Base-by-base conservation (phyloP, 2,329 filamentous ascomycete genomes). In the Penicillium sumatraense region DNA sequence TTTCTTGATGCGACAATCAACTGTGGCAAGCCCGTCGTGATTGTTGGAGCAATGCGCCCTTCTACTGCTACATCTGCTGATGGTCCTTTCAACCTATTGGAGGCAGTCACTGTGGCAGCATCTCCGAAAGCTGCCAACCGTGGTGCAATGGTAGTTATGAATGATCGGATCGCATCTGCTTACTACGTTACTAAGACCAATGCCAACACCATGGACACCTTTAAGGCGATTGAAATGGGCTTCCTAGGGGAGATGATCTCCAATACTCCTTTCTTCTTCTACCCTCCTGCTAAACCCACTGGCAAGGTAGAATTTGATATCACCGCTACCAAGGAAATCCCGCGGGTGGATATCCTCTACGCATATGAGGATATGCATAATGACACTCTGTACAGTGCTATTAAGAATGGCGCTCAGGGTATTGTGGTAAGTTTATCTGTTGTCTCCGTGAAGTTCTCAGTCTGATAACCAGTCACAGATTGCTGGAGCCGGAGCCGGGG, bases 1-100 rank as follows among this genome's bases (percentile, higher is more conserved):
- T 87, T 86, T 72, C 72, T 88, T 8, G 82, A 87, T 58, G 71
- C 83, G 3, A 85, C 83, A 0, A 67, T 86, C 29, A 80, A 80
- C 61, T 83, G 79, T 38, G 75, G 76, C 26, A 87, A 87, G 68
- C 85, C 85, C 0, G 77, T 88, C 5, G 78, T 87, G 3, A 65
- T 85, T 20, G 85, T 85, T 1, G 85, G 85, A 5, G 80, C 85
- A 18, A 88, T 88, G 85, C 77, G 85, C 9, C 85, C 85, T 4
- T 81, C 84, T 0, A 86, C 85, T 0, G 84, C 84, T 10, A 77
- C 87, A 63, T 83, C 81, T 56, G 84, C 86, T 13, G 86, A 88
- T 57, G 86, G 86, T 0, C 84, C 84, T 13, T 78, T 84, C 65
- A 88, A 88, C 68, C 77, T 88, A 21, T 80, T 85, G 38, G 80